These are phyloP conservation scores for Debaryomycetaceae sp. DNA, from an alignment of 1,139 yeast species.

Conservation along the genomic window DNA sequence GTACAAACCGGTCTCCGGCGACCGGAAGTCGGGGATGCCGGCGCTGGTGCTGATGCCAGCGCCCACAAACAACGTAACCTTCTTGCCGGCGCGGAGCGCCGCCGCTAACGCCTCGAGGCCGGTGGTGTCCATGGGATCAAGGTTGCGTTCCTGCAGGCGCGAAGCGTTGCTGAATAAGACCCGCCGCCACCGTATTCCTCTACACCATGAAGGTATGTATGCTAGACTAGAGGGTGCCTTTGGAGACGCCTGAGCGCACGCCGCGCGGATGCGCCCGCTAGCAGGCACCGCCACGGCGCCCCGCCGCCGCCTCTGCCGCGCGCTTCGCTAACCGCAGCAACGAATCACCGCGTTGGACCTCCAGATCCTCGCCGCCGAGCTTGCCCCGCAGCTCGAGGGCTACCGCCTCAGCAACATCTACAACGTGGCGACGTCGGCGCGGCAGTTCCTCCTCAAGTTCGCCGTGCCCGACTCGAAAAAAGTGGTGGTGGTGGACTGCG, in stretches of 20 bases:
- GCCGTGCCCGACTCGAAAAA: constrained; percentile 80
- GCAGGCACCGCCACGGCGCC: no score
- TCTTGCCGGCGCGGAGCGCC: constrained; percentile 22
- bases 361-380: constrained; percentile 65
- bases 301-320: no score
- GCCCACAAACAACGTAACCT: constrained; percentile 59
- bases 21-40: constrained; percentile 92
- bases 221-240: no score
- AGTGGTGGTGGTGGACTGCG: constrained; percentile 76
- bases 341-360: constrained; percentile 82
- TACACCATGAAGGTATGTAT: constrained; percentile 1
- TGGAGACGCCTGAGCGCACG: no score
- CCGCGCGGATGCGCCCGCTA: no score
- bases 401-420: constrained; percentile 82
- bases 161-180: no score
- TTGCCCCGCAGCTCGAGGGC: constrained; percentile 50
- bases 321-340: constrained; percentile 59
- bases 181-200: no score
- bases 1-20: constrained; percentile 88
- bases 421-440: constrained; percentile 66
- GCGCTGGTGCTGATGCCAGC: constrained; percentile 93
- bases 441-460: constrained; percentile 78
- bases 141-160: no score
- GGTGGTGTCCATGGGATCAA: no score
- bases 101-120: constrained; percentile 20